Conservation (phyloP, 805 yeast genomes). For the Ascoidea asiatica region DNA sequence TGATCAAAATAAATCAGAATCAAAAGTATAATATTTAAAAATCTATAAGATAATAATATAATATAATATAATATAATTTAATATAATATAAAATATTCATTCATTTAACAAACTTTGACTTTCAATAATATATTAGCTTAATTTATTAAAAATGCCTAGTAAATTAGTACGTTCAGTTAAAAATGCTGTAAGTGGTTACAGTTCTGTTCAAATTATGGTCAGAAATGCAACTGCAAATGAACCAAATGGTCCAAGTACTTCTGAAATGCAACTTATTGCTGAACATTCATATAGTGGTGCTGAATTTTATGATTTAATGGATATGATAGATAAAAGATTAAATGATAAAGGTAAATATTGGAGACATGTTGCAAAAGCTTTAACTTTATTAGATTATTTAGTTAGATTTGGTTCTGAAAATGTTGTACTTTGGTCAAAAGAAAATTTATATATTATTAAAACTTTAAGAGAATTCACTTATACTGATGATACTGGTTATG, state of each 20-base stretch:
- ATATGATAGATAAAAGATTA: conserved; percentile 80
- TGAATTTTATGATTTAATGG: conserved; percentile 83
- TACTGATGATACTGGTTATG: conserved; percentile 62
- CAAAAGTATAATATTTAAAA: too few relatives aligned
- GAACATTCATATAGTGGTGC: conserved; percentile 55
- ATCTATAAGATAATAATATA: too few relatives aligned
- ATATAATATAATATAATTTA: too few relatives aligned
- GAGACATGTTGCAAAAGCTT: conserved; percentile 89
- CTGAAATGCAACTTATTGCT: conserved; percentile 75
- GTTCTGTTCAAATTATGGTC: conserved; percentile 73
- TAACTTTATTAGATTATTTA: conserved; percentile 78
- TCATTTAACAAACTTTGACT: too few relatives aligned
- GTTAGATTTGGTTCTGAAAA: conserved; percentile 79
- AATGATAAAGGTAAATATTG: conserved; percentile 96
- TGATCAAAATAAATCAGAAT: too few relatives aligned
- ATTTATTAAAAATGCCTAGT: conserved; percentile 45
- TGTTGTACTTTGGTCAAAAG: conserved; percentile 85
- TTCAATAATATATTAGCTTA: too few relatives aligned
- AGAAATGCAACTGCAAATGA: conserved; percentile 90
- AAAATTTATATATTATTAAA: conserved; percentile 76
- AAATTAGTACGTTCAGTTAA: conserved; percentile 71
- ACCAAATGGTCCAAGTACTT: conserved; percentile 67
- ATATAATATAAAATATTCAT: too few relatives aligned
- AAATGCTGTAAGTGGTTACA: conserved; percentile 83
- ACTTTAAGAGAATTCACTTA: conserved; percentile 80